Conservation (phyloP, 1,139 yeast species). For the Torulaspora pretoriensis region DNA sequence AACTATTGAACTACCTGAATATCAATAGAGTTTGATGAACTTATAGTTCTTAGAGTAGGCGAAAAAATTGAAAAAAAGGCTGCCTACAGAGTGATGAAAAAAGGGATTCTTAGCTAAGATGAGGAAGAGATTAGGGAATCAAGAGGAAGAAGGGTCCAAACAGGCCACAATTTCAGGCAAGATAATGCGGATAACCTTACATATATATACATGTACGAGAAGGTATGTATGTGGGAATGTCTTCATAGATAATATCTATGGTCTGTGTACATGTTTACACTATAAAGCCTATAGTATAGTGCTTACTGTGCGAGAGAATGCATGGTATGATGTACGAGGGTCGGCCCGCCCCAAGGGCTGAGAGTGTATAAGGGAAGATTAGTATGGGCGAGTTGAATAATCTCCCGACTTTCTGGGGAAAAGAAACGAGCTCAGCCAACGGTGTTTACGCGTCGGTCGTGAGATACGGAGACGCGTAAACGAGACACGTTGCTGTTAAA, state of each 20-base stretch:
- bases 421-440: not conserved
- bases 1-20: not conserved
- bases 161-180: not conserved
- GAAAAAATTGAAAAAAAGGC: not conserved
- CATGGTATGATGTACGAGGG: too few species aligned
- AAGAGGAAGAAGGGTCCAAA: conserved; percentile 1
- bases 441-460: not conserved
- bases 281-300: too few species aligned
- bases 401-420: too few species aligned
- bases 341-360: too few species aligned
- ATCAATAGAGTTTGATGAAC: too few species aligned
- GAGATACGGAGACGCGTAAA: conserved; percentile 4
- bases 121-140: not conserved
- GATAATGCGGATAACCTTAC: not conserved
- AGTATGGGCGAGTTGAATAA: too few species aligned
- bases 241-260: not conserved
- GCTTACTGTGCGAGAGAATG: too few species aligned
- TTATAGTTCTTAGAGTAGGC: not conserved
- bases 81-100: not conserved
- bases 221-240: not conserved
- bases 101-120: not conserved
- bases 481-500: not conserved
- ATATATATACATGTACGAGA: not conserved
- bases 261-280: too few species aligned
- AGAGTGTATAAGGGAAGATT: too few species aligned